Evolutionary conservation across 1,284 basidiomycete genomes (phyloP).

Genomic region (Cutaneotrichosporon arboriforme): DNA sequence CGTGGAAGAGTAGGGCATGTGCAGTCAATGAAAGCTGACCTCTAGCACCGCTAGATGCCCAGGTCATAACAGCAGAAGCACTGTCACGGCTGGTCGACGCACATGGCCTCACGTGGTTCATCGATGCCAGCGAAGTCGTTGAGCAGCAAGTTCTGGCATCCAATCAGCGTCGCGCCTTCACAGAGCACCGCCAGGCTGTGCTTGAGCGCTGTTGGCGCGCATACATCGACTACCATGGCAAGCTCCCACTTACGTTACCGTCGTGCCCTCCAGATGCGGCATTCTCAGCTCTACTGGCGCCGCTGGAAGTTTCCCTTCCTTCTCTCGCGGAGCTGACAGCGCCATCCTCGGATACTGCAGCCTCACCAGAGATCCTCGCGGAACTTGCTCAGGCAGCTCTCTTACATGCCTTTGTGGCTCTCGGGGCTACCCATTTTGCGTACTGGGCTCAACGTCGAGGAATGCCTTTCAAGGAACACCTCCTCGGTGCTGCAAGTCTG

Average conservation of each 20-base stretch:
- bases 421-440: conserved; percentile 9
- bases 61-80: not conserved
- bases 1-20: too few relatives aligned
- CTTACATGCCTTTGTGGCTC: conserved; percentile 8
- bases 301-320: not conserved
- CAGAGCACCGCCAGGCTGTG: conserved; percentile 7
- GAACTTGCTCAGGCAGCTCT: conserved; percentile 8
- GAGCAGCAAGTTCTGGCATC: conserved; percentile 9
- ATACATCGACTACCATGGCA: conserved; percentile 11
- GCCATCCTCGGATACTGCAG: not conserved
- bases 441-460: conserved; percentile 11
- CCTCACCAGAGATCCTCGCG: not conserved
- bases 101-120: conserved; percentile 16
- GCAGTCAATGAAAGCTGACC: too few relatives aligned
- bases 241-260: conserved; percentile 1
- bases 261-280: not conserved
- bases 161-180: conserved; percentile 9
- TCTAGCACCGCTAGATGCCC: not conserved
- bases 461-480: conserved; percentile 6
- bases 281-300: not conserved
- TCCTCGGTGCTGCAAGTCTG: conserved; percentile 1
- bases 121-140: conserved; percentile 10
- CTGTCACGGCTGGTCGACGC: conserved; percentile 2
- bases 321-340: not conserved
- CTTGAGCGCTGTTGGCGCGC: conserved; percentile 13